Percentiles rank a stretch among this genome's conserved stretches.
Evolutionary conservation across 495 filamentous ascomycete genomes (phyloP).

Genomic region (Penicillium mononematosum): DNA sequence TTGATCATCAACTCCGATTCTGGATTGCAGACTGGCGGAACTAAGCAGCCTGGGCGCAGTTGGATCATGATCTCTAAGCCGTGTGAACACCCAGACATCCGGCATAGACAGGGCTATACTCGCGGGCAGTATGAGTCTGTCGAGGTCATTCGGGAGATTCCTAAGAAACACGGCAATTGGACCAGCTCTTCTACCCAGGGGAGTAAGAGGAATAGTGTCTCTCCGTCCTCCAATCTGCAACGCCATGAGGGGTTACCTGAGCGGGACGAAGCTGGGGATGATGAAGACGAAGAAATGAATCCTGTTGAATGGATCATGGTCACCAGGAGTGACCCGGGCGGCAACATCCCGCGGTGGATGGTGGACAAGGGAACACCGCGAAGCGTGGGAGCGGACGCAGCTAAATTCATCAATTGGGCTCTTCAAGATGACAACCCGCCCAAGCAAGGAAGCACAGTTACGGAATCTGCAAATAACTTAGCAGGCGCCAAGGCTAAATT

Average conservation of each 20-base stretch:
- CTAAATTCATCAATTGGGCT: conserved; percentile 86
- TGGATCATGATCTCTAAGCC: conserved; percentile 88
- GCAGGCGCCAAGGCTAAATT: conserved; percentile 15
- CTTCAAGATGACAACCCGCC: conserved; percentile 51
- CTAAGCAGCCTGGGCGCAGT: conserved; percentile 46
- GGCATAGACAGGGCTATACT: conserved; percentile 66
- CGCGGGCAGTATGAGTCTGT: conserved; percentile 88
- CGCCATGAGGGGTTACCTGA: conserved; percentile 32
- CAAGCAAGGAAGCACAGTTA: conserved; percentile 25
- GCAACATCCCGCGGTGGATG: conserved; percentile 89
- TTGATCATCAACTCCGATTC: conserved; percentile 60
- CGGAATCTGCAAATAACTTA: conserved; percentile 11
- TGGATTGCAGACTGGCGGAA: conserved; percentile 26
- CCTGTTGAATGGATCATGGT: conserved; percentile 97
- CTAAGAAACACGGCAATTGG: conserved; percentile 24
- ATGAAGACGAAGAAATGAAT: conserved; percentile 55
- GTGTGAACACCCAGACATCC: conserved; percentile 69
- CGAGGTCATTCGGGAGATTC: conserved; percentile 85
- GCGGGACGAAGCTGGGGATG: conserved; percentile 37
- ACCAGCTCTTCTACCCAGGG: conserved; percentile 8
- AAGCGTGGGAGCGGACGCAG: conserved; percentile 78
- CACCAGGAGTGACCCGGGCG: conserved; percentile 89
- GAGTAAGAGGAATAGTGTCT: conserved; percentile 7
- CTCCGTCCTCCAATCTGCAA: conserved; percentile 4
- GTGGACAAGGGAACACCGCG: conserved; percentile 87